A percentile compares a stretch with the other conserved stretches of the same genome.
Conservation (phyloP, 768 basidiomycete genomes). For the Trametes coccinea region DNA sequence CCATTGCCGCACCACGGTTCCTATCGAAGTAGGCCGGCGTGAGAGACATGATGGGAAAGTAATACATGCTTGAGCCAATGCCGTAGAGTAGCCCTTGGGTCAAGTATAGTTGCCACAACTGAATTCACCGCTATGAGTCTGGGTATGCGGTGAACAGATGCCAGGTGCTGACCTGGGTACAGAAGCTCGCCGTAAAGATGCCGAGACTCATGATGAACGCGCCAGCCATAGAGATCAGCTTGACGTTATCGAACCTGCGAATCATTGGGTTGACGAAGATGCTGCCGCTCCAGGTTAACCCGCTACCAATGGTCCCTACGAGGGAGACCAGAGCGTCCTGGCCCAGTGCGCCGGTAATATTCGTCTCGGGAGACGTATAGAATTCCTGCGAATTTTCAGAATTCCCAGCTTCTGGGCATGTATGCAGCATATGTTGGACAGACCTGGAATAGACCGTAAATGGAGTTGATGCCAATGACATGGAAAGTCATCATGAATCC, state of each 20-base stretch:
- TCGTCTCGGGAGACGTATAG: constrained; percentile 41
- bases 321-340: constrained; percentile 44
- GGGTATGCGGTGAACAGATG: background rate
- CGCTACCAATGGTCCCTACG: constrained; percentile 45
- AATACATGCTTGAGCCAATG: constrained; percentile 44
- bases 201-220: constrained; percentile 45
- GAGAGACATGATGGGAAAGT: constrained; percentile 45
- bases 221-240: constrained; percentile 39
- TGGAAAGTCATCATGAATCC: constrained; percentile 49
- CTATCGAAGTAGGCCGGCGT: constrained; percentile 45
- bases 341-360: constrained; percentile 36
- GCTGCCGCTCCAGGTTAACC: constrained; percentile 48
- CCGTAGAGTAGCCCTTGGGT: constrained; percentile 46
- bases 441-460: constrained; percentile 47
- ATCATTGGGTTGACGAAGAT: constrained; percentile 46
- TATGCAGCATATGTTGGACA: background rate
- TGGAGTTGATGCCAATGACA: constrained; percentile 44
- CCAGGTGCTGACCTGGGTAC: constrained; percentile 32
- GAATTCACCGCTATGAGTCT: background rate
- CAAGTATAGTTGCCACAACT: constrained; percentile 47
- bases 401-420: background rate
- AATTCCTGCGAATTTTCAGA: constrained; percentile 35
- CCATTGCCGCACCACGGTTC: constrained; percentile 48
- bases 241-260: constrained; percentile 34
- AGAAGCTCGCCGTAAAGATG: constrained; percentile 42